Conservation (phyloP, 202 grass and related monocot species). For the Bolboschoenoplectus hybrid region DNA sequence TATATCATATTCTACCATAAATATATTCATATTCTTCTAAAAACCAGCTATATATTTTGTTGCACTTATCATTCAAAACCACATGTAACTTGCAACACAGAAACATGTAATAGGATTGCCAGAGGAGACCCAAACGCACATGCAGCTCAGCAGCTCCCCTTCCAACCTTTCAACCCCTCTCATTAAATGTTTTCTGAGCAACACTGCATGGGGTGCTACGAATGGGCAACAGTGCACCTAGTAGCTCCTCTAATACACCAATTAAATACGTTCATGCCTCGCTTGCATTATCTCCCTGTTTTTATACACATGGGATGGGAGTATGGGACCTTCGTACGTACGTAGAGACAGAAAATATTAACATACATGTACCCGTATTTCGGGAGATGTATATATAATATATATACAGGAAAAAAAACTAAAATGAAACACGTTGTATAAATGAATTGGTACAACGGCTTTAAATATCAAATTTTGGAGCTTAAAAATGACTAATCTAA, state of each 20-base stretch:
- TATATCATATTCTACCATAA: too few species aligned
- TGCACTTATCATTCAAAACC: too few species aligned
- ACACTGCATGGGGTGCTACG: slow-evolving; percentile 61
- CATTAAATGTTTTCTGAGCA: slow-evolving; percentile 65
- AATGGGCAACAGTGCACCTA: slow-evolving; percentile 31
- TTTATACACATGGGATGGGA: background rate
- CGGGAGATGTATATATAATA: too few species aligned
- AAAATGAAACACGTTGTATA: too few species aligned
- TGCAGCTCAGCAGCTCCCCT: background rate
- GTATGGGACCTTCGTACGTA: background rate
- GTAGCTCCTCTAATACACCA: background rate
- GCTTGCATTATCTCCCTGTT: slow-evolving; percentile 41
- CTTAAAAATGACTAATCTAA: too few species aligned
- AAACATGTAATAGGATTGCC: slow-evolving; percentile 20
- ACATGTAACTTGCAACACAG: background rate
- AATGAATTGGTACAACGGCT: too few species aligned
- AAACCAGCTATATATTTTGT: too few species aligned
- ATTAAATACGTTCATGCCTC: slow-evolving; percentile 74
- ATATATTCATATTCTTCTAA: too few species aligned
- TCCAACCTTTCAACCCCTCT: background rate
- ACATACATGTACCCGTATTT: background rate
- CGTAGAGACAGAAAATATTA: background rate
- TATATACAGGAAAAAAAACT: too few species aligned
- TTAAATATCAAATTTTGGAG: too few species aligned
- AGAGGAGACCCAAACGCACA: slow-evolving; percentile 37